Percentiles rank a stretch among this genome's conserved stretches.
phyloP scores from a whole-genome alignment of 2,329 filamentous ascomycete species.

The Furcasterigmium sp. region DNA sequence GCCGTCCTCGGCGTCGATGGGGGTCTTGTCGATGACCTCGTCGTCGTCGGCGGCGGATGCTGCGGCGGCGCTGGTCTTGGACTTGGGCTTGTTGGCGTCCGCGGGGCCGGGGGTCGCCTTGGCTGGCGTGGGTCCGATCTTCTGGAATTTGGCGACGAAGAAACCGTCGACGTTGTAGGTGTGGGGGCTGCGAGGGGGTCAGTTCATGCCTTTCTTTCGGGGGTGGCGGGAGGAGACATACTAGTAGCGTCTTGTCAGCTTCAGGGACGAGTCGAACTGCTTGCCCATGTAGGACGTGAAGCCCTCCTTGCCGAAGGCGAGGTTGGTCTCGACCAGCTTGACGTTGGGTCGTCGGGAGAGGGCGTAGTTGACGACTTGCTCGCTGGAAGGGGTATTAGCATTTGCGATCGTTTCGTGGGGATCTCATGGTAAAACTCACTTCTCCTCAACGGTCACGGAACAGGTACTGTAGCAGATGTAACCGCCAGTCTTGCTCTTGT shows the following conservation, averaged over 20 bases:
- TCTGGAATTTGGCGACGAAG: conserved; percentile 97
- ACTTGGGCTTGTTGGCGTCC: conserved; percentile 20
- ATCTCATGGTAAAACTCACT: conserved; percentile 13
- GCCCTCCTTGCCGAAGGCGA: conserved; percentile 86
- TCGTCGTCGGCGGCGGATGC: conserved; percentile 24
- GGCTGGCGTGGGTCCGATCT: conserved; percentile 71
- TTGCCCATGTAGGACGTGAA: conserved; percentile 91
- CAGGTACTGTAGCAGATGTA: conserved; percentile 97
- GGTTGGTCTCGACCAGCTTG: conserved; percentile 83
- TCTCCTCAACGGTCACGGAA: conserved; percentile 87
- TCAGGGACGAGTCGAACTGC: conserved; percentile 80
- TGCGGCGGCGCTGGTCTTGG: conserved; percentile 3
- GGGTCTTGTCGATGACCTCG: conserved; percentile 62
- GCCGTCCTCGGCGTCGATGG: conserved; percentile 46
- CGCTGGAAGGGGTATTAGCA: conserved; percentile 43
- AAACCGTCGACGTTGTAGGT: conserved; percentile 96
- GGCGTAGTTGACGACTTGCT: conserved; percentile 90
- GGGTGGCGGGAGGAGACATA: not conserved
- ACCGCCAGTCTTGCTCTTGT: conserved; percentile 85
- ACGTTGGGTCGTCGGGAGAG: conserved; percentile 90
- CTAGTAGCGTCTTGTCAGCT: conserved; percentile 79
- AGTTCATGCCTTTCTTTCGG: not conserved
- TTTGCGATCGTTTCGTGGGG: not conserved
- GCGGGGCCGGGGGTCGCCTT: conserved; percentile 35
- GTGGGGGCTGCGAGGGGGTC: conserved; percentile 49